Evolutionary conservation across 768 basidiomycete species (phyloP), one percentile per base, ranked within the genome.

Genomic region (Ramaria sp.): DNA sequence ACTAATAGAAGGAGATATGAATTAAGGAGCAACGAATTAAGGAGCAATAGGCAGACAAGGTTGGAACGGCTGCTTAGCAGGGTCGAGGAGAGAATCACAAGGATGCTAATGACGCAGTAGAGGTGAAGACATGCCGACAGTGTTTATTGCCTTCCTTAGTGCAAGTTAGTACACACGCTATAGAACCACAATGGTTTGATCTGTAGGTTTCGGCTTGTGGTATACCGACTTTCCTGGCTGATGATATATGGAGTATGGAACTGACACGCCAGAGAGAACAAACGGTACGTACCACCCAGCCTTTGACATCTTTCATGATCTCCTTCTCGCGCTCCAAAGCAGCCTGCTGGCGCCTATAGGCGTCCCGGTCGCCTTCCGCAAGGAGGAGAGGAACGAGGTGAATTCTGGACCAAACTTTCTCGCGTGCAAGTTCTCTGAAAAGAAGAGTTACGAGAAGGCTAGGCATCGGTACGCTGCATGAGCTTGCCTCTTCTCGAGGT

Each of bases 331-430:
- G 72, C 27, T 74, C 84, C 54, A 86, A 51, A 50, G 82, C 83
- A n/a, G 89, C 91, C 66, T 84, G 80, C 65, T 84, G 73, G 39
- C 90, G 81, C 59, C 91, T 78, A 74, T 89, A 92, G 56, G 78
- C 76, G 69, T 94, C 91, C 55, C 96, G 86, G 73, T 99, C 95
- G 4, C 84, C 84, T 69, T 99, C 95, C 39, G 95, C 95, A 63
- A 94, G 77, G 47, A 99, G 78, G 57, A 97, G 69, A 10, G 95
- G 96, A 33, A 93, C 85, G 34, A 96, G 80, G 74, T 98, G 84
- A 67, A 99, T 92, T 61, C 95, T 82, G 58, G 93, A 89, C 95
- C 95, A 97, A 37, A 83, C 82, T 72, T 88, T 86, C 75, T 99
- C 95, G 61, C 95, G 80, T 68, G 87, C 77, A 42, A 98, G 77